Base-by-base conservation (phyloP, 2,329 filamentous ascomycete species). In the Ascochyta lentis region DNA sequence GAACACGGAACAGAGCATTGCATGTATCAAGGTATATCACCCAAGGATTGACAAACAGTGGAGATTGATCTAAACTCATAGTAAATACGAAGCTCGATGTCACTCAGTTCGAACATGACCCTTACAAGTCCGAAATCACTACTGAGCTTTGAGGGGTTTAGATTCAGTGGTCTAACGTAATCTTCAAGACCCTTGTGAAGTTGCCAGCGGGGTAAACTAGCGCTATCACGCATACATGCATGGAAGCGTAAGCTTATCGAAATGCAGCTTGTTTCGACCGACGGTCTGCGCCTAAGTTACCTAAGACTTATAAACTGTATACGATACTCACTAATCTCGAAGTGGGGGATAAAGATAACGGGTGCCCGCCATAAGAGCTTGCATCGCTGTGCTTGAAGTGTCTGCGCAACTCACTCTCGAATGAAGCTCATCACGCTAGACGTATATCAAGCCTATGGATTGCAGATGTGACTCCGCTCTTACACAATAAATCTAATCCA, bases 251-350 rank as follows among this genome's bases (percentile, higher is more conserved):
- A 31, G 22, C 46, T 46, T 41, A 39, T 46, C 52, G 27, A 41
- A 50, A 27, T 27, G 40, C 40, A 45, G 46, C 46, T 46, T 40
- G 31, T 22, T 19, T 27, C 22, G 24, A 35, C n/a, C 24, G 7
- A 16, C 24, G 46, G 46, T 31, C 12, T 50, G 41, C 59, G 66
- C 63, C 65, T n/a, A 63, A 65, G 61, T 37, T 33, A 27, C 43
- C 52, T 64, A 64, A 70, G 71, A 71, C 59, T 70, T 59, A 38
- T 44, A 72, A 74, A 74, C 72, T 62, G 23, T 45, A 54, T 66
- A 66, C 39, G 71, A 71, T 59, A 67, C 65, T 46, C 59, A 59
- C 63, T 69, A 70, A 60, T 26, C 67, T 64, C 49, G 31, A 67
- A 49, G 24, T 51, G 60, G 61, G 47, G 55, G 55, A 29, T 46